phyloP scores from a whole-genome alignment of 345 rosid genomes.

The Camelina hispida region DNA sequence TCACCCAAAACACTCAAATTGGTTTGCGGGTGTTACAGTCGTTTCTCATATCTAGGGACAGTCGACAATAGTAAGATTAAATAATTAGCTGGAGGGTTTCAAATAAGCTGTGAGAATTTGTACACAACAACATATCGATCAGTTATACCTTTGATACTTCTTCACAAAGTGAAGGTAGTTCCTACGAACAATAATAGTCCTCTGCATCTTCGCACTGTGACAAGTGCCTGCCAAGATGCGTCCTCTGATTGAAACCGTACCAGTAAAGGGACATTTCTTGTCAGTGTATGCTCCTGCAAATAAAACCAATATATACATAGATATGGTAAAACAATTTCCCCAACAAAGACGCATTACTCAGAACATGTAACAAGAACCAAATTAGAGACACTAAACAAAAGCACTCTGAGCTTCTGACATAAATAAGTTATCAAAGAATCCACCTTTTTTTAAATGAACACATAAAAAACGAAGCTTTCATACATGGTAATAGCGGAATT shows the following conservation, averaged over 20 bases:
- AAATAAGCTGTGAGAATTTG: conserved; percentile 21
- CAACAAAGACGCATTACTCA: neutral
- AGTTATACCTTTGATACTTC: conserved; percentile 76
- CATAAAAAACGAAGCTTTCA: neutral
- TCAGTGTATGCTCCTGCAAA: conserved; percentile 71
- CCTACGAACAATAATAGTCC: conserved; percentile 82
- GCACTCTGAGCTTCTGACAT: neutral
- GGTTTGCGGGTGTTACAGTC: too few species aligned
- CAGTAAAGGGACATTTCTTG: conserved; percentile 84
- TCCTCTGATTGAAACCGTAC: conserved; percentile 79
- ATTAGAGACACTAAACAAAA: neutral
- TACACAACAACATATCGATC: conserved; percentile 53
- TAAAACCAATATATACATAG: neutral
- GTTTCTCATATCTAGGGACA: conserved; percentile 74
- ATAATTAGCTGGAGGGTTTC: conserved; percentile 55
- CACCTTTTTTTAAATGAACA: neutral
- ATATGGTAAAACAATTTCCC: neutral
- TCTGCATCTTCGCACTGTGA: conserved; percentile 87
- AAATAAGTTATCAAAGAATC: neutral
- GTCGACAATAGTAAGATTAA: conserved; percentile 63
- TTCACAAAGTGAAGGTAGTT: conserved; percentile 83
- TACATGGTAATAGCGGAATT: conserved; percentile 23
- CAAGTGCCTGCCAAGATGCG: conserved; percentile 85
- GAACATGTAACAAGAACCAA: conserved; percentile 2
- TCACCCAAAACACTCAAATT: too few species aligned